These are phyloP conservation scores for Calamus simplicifolius DNA, from an alignment of 176 grass and related monocot species.

Conservation along the genomic window DNA sequence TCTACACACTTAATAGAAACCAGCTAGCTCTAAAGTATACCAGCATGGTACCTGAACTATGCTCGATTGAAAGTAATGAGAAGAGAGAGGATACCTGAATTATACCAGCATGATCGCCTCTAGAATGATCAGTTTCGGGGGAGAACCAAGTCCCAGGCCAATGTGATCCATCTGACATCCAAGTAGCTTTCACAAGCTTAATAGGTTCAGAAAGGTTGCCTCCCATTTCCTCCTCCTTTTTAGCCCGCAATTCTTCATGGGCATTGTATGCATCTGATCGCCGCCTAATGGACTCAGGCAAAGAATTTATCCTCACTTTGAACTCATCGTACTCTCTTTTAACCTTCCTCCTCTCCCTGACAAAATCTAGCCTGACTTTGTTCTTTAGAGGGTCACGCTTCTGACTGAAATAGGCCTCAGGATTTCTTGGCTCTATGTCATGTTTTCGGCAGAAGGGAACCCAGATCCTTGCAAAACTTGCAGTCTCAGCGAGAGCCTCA, in stretches of 20 bases:
- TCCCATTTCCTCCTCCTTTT: constrained; percentile 36
- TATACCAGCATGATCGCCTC: constrained; percentile 79
- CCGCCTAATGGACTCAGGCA: constrained; percentile 59
- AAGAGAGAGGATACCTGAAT: constrained; percentile 51
- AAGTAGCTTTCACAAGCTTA: constrained; percentile 38
- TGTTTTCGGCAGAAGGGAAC: constrained; percentile 93
- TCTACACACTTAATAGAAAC: too few species aligned
- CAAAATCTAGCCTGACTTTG: constrained; percentile 75
- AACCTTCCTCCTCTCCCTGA: constrained; percentile 70
- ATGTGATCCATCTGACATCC: constrained; percentile 87
- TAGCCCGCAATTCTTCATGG: constrained; percentile 59
- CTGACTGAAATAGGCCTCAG: constrained; percentile 64
- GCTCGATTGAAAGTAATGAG: not conserved
- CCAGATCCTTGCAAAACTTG: constrained; percentile 70
- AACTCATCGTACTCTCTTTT: constrained; percentile 98
- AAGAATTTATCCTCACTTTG: constrained; percentile 64
- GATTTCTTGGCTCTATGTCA: constrained; percentile 64
- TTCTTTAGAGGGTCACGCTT: constrained; percentile 72
- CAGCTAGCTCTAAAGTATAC: too few species aligned
- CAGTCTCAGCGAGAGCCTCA: constrained; percentile 79
- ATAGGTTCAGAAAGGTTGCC: not conserved
- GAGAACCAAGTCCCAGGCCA: constrained; percentile 75
- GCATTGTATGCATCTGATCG: constrained; percentile 91
- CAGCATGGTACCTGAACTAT: too few species aligned
- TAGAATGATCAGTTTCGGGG: constrained; percentile 42